Percentiles rank a stretch among this genome's conserved stretches.
Conservation (phyloP, 306 rosid species). For the Lablab purpureus region DNA sequence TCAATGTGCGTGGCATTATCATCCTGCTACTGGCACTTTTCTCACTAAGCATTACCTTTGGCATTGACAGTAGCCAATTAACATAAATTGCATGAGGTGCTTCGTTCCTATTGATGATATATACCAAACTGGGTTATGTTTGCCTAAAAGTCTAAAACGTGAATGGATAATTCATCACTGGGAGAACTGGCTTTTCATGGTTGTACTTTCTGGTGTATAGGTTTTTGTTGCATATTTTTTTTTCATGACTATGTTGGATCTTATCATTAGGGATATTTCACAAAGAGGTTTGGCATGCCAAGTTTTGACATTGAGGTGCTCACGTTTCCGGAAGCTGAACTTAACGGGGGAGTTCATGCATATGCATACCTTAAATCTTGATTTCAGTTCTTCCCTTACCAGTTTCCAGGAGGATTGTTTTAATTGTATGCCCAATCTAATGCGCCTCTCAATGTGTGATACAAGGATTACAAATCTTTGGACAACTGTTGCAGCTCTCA, state of each 20-base stretch:
- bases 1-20: constrained; percentile 21
- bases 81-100: constrained; percentile 31
- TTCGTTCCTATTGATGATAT: constrained; percentile 24
- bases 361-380: constrained; percentile 78
- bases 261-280: constrained; percentile 68
- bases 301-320: constrained; percentile 66
- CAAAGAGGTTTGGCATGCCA: constrained; percentile 82
- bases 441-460: constrained; percentile 78
- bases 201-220: constrained; percentile 37
- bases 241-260: constrained; percentile 44
- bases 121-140: constrained; percentile 38
- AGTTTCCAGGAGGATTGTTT: constrained; percentile 80
- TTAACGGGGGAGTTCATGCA: constrained; percentile 73
- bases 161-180: constrained; percentile 29
- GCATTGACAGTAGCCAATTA: background rate
- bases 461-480: constrained; percentile 86
- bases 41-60: constrained; percentile 27
- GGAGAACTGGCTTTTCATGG: constrained; percentile 41
- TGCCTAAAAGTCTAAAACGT: constrained; percentile 28
- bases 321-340: constrained; percentile 75
- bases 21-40: constrained; percentile 4
- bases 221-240: constrained; percentile 22
- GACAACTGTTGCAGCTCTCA: constrained; percentile 81
- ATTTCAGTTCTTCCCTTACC: constrained; percentile 70
- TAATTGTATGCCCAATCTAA: constrained; percentile 80